Conservation (phyloP, 1,284 basidiomycete genomes). For the Irpex sp. region DNA sequence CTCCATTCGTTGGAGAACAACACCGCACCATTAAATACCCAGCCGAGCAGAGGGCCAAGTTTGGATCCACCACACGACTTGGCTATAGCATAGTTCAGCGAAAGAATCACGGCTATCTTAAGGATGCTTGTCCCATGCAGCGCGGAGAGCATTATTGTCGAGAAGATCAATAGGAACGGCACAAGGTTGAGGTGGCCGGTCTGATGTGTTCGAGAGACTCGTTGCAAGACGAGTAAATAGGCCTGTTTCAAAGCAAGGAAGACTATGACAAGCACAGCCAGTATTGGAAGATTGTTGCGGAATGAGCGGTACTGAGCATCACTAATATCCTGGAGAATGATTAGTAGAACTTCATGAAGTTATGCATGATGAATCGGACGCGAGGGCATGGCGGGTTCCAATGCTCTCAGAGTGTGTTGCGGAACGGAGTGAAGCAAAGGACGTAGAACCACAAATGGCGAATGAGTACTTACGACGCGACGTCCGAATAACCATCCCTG, state of each 20-base stretch:
- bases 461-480: conserved; percentile 59
- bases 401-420: neutral
- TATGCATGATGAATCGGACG: conserved; percentile 7
- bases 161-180: conserved; percentile 45
- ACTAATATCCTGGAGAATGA: conserved; percentile 77
- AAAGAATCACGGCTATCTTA: conserved; percentile 84
- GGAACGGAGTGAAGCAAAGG: neutral
- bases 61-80: conserved; percentile 53
- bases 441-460: neutral
- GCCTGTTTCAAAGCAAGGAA: conserved; percentile 55
- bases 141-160: conserved; percentile 75
- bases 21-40: conserved; percentile 81
- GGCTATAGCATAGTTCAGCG: conserved; percentile 77
- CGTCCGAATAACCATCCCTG: conserved; percentile 78
- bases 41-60: conserved; percentile 64
- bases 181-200: conserved; percentile 26
- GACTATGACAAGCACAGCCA: conserved; percentile 59
- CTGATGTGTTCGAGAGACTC: neutral
- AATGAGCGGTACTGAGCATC: conserved; percentile 90
- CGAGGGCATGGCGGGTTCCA: neutral
- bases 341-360: neutral
- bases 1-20: conserved; percentile 86
- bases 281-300: conserved; percentile 75
- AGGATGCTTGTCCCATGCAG: conserved; percentile 91
- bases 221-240: conserved; percentile 21